These are phyloP conservation scores for Dictyostelium intermedium DNA, from an alignment of 78 protist genomes.

Conservation along the genomic window DNA sequence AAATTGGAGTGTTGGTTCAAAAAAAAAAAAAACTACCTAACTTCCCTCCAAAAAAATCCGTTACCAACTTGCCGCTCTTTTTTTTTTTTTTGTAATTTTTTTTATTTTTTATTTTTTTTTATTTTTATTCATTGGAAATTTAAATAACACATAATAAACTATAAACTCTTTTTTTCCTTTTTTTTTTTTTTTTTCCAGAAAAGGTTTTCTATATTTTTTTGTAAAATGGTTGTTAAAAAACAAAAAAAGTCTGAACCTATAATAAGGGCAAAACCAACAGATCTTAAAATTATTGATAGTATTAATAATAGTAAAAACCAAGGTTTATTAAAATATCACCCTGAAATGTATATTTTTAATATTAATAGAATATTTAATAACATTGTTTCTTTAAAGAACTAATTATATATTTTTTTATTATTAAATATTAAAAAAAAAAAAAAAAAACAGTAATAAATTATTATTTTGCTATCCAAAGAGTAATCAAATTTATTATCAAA, in stretches of 20 bases:
- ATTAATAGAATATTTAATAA: too few relatives aligned
- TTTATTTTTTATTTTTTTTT: not conserved
- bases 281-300: not conserved
- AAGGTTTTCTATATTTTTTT: not conserved
- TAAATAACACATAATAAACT: not conserved
- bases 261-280: not conserved
- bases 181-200: too few relatives aligned
- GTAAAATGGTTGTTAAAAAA: not conserved
- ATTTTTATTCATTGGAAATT: not conserved
- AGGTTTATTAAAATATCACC: conserved; percentile 9
- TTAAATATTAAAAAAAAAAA: not conserved
- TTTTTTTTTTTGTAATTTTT: not conserved
- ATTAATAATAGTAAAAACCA: not conserved
- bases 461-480: conserved; percentile 10
- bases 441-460: not conserved
- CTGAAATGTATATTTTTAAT: not conserved
- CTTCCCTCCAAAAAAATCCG: not conserved
- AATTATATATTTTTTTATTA: not conserved
- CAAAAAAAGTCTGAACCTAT: not conserved
- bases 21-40: not conserved
- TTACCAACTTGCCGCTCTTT: not conserved
- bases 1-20: too few relatives aligned
- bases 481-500: not conserved
- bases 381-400: too few relatives aligned
- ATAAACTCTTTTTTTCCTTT: too few relatives aligned